Conservation (phyloP, 2,329 filamentous ascomycete genomes). For the Ophiostoma triangulosporum region DNA sequence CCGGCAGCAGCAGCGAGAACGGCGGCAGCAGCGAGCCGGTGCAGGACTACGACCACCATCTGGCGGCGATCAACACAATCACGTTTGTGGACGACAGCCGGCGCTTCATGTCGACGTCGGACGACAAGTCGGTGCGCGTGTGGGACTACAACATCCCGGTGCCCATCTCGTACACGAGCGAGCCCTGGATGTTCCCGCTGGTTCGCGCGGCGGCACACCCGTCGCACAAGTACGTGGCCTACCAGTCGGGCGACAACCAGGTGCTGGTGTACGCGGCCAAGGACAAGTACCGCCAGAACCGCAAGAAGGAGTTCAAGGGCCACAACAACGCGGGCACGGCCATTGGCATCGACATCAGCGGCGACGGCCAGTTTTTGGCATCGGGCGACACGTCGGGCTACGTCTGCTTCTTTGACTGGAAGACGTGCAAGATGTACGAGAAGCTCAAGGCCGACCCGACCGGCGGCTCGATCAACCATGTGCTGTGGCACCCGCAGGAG, state of each 20-base stretch:
- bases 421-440: constrained; percentile 98
- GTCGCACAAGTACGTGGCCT: constrained; percentile 84
- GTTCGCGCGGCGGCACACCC: constrained; percentile 76
- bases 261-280: constrained; percentile 90
- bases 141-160: constrained; percentile 99
- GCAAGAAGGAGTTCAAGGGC: constrained; percentile 91
- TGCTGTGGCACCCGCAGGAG: constrained; percentile 96
- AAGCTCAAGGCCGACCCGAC: constrained; percentile 81
- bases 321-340: constrained; percentile 94
- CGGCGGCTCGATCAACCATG: constrained; percentile 68
- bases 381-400: constrained; percentile 80
- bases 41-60: constrained; percentile 96
- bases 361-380: constrained; percentile 82
- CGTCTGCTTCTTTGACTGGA: constrained; percentile 98
- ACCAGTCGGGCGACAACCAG: constrained; percentile 89
- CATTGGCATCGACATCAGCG: constrained; percentile 76
- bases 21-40: constrained; percentile 52
- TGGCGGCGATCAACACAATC: constrained; percentile 96
- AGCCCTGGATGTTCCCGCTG: constrained; percentile 96
- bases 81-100: constrained; percentile 90
- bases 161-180: constrained; percentile 95
- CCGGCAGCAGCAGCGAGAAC: neutral
- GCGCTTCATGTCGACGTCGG: constrained; percentile 93
- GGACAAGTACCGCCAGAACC: constrained; percentile 92
- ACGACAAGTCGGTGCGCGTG: constrained; percentile 88